These are phyloP conservation scores for Trebouxia sp. DNA, from an alignment of 139 green algal genomes.

Conservation along the genomic window DNA sequence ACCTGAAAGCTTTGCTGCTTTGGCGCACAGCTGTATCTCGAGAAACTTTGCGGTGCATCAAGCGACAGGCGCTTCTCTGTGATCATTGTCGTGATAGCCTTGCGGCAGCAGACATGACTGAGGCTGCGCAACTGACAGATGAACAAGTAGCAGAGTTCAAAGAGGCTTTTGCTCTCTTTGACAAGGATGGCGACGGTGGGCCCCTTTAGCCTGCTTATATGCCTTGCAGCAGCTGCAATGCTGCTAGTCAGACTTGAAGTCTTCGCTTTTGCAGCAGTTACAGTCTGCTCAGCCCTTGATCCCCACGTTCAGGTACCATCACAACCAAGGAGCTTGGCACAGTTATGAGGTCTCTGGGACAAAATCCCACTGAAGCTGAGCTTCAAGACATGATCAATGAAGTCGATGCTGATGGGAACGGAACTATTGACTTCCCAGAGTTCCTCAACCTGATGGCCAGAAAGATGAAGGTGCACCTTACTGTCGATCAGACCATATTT, in stretches of 20 bases:
- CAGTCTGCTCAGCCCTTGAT: not conserved
- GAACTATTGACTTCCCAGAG: slow-evolving; percentile 99
- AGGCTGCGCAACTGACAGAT: slow-evolving; percentile 59
- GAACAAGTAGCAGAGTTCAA: slow-evolving; percentile 92
- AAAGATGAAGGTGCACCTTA: slow-evolving; percentile 94
- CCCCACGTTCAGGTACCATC: slow-evolving; percentile 72
- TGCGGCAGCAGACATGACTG: slow-evolving; percentile 15
- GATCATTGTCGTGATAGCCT: too few species aligned
- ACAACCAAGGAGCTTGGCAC: slow-evolving; percentile 99
- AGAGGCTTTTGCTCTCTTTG: slow-evolving; percentile 91
- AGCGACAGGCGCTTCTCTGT: not conserved
- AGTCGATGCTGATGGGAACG: slow-evolving; percentile 98
- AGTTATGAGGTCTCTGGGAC: slow-evolving; percentile 98
- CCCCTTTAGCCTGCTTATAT: too few species aligned
- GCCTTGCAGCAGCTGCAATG: too few species aligned
- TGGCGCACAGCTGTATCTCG: slow-evolving; percentile 7
- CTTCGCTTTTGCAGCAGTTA: not conserved
- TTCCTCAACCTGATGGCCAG: slow-evolving; percentile 98
- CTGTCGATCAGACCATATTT: slow-evolving; percentile 6
- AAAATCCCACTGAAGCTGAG: slow-evolving; percentile 99
- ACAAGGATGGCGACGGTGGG: slow-evolving; percentile 91
- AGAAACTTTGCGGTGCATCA: not conserved
- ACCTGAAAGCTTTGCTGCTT: not conserved
- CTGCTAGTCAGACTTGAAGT: not conserved
- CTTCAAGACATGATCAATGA: slow-evolving; percentile 99